Conservation (phyloP, 2,329 filamentous ascomycete genomes). For the Xylaria sp. region DNA sequence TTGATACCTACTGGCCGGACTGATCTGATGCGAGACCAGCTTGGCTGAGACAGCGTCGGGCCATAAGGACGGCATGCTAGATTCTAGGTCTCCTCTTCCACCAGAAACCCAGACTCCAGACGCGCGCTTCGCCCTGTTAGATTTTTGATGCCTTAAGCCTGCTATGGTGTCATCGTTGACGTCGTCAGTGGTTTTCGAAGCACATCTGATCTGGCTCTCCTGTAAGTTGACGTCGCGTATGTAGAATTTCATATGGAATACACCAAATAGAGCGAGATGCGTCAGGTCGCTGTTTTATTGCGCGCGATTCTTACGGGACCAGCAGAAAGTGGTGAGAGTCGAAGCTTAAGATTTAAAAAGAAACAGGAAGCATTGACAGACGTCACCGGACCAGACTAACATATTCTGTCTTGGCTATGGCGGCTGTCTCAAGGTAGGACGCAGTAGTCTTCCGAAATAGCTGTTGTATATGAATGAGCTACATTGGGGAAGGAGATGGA, state of each 20-base stretch:
- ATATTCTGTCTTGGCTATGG: background rate
- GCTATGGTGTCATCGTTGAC: constrained; percentile 16
- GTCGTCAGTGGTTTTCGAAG: background rate
- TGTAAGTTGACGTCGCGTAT: constrained; percentile 17
- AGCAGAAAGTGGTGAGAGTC: background rate
- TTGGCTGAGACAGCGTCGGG: constrained; percentile 24
- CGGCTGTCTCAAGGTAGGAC: background rate
- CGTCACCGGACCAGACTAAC: background rate
- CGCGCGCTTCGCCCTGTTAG: constrained; percentile 4
- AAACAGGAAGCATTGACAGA: background rate
- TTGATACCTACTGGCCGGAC: constrained; percentile 1
- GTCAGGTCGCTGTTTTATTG: constrained; percentile 9
- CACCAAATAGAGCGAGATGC: background rate
- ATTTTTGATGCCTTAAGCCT: background rate
- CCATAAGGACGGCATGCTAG: constrained; percentile 9
- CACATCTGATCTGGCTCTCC: background rate
- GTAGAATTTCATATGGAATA: background rate
- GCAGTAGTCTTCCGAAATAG: background rate
- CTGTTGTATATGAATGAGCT: background rate
- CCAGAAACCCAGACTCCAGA: background rate
- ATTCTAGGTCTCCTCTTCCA: constrained; percentile 8
- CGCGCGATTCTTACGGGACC: background rate
- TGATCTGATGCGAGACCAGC: background rate
- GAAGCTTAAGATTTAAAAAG: background rate
- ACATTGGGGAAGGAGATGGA: background rate